Base-by-base conservation (phyloP, 805 yeast species). In the Candida andamanensis region DNA sequence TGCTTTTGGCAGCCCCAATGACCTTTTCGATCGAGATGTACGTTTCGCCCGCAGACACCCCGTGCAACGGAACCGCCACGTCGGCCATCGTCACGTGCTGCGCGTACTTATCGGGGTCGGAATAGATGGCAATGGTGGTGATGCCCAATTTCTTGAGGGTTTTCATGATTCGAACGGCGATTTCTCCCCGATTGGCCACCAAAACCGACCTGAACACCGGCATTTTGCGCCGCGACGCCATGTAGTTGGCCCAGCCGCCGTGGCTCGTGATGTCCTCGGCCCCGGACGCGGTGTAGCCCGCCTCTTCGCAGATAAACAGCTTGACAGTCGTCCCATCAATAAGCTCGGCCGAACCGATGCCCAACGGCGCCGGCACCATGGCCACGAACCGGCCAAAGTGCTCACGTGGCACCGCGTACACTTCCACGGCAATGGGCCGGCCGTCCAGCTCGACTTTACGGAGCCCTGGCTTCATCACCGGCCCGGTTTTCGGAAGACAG, bases 171-270 rank as follows among this genome's bases (percentile, higher is more conserved):
- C 98, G 71, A 18, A 89, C 97, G 2, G 98, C 97, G 49, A 90
- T 90, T 62, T 90, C 98, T 56, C 97, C 97, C 63, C 98, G 76
- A 67, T 90, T 90, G 24, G 97, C 97, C 33, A 90, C 92, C 35
- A 90, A 70, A n/a, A 90, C 95, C 8, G 81, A 73, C 14, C 78
- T 68, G 60, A 87, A 86, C 1, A 94, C 92, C 48, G 74, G 76
- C 29, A 40, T 40, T 42, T 43, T 12, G 19, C 36, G 24, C 50
- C 49, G 14, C 48, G 47, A 15, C 44, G 44, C 49, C 29, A 74
- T 63, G 61, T 84, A 85, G 2, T 68, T 61, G 55, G 79, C 77
- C 90, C 96, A 90, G 4, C 96, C 95, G 26, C 97, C 97, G 52
- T 63, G 82, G 15, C 67, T 56, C n/a, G 97, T 84, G 47, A 90